phyloP scores from a whole-genome alignment of 768 basidiomycete species.

The Mycena kentingensis region DNA sequence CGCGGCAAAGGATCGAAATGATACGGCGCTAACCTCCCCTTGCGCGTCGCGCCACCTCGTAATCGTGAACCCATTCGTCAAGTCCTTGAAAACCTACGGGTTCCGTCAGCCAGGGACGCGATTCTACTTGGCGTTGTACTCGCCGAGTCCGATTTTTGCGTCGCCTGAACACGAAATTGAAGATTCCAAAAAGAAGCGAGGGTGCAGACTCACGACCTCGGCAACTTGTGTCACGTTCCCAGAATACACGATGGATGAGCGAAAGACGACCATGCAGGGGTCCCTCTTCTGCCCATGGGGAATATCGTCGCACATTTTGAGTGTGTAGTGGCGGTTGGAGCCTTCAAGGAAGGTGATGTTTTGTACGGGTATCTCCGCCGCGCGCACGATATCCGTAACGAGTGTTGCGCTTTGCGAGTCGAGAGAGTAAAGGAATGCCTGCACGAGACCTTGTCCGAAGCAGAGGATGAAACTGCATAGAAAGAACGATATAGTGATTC shows the following conservation, averaged over 20 bases:
- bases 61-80: slow-evolving; percentile 9
- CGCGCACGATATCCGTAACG: slow-evolving; percentile 38
- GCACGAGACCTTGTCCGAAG: slow-evolving; percentile 53
- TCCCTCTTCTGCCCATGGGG: slow-evolving; percentile 36
- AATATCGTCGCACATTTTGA: slow-evolving; percentile 48
- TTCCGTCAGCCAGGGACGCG: too few relatives aligned
- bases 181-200: background rate
- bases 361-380: slow-evolving; percentile 35
- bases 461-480: slow-evolving; percentile 52
- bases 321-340: slow-evolving; percentile 28
- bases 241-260: slow-evolving; percentile 21
- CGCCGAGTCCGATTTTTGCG: background rate
- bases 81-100: slow-evolving; percentile 13
- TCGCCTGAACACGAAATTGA: background rate
- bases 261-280: slow-evolving; percentile 41
- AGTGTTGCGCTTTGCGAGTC: slow-evolving; percentile 44
- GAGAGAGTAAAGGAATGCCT: slow-evolving; percentile 48
- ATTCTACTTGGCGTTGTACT: background rate
- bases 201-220: slow-evolving; percentile 4
- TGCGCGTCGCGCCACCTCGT: background rate
- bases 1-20: slow-evolving; percentile 23
- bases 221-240: background rate
- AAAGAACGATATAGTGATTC: slow-evolving; percentile 49
- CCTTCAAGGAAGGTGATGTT: slow-evolving; percentile 43
- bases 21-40: slow-evolving; percentile 29